Conservation (phyloP, 2,329 filamentous ascomycete species). For the Nemania serpens region DNA sequence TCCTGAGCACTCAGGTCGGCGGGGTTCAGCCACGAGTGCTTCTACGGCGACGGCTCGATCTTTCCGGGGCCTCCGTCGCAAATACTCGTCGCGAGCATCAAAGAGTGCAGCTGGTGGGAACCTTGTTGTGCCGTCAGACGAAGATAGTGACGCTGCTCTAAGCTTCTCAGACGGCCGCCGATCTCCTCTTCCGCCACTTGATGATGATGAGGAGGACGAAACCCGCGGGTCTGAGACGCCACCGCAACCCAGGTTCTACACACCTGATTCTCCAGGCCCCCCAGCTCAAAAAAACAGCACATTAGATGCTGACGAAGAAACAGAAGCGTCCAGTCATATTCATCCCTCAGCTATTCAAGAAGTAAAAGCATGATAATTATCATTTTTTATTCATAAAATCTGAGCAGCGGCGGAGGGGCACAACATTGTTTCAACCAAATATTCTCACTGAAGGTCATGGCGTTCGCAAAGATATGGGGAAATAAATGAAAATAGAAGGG, state of each 20-base stretch:
- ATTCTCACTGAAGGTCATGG: conserved; percentile 20
- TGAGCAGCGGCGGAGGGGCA: conserved; percentile 10
- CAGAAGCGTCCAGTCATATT: conserved; percentile 30
- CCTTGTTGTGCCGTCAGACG: conserved; percentile 57
- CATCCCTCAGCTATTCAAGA: conserved; percentile 43
- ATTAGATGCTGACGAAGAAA: conserved; percentile 31
- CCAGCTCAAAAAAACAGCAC: conserved; percentile 32
- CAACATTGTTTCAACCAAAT: conserved; percentile 11
- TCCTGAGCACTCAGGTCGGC: conserved; percentile 53
- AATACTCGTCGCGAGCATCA: conserved; percentile 59
- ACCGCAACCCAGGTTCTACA: conserved; percentile 47
- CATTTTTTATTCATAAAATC: conserved; percentile 10
- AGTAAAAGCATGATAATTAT: conserved; percentile 39
- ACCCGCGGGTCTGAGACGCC: conserved; percentile 19
- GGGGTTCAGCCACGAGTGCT: conserved; percentile 66
- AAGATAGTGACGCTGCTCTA: conserved; percentile 63
- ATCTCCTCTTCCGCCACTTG: conserved; percentile 59
- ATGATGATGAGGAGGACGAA: conserved; percentile 40
- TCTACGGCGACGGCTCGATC: conserved; percentile 71
- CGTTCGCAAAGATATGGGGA: conserved; percentile 20
- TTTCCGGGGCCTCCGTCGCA: conserved; percentile 65
- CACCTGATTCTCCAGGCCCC: conserved; percentile 47
- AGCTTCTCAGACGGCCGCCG: conserved; percentile 64
- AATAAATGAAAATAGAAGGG: conserved; percentile 24
- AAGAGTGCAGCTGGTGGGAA: conserved; percentile 49